phyloP scores from a whole-genome alignment of 306 rosid species.

The Casuarina glauca region DNA sequence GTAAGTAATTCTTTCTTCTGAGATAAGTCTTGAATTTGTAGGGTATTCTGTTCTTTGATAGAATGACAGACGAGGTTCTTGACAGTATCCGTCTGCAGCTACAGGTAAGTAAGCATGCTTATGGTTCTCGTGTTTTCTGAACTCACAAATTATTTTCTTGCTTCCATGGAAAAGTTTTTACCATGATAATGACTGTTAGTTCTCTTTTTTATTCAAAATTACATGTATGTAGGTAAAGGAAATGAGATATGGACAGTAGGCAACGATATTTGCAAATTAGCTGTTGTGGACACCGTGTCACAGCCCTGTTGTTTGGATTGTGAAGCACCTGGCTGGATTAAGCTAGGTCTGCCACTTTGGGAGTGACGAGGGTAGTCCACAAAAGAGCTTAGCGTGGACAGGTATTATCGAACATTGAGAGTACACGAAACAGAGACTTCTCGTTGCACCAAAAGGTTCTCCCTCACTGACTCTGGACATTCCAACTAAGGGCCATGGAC shows the following conservation, averaged over 20 bases:
- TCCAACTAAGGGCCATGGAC: too few species aligned
- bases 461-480: too few species aligned
- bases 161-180: constrained; percentile 14
- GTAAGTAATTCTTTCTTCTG: constrained; percentile 8
- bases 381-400: too few species aligned
- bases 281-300: background rate
- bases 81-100: constrained; percentile 56
- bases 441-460: too few species aligned
- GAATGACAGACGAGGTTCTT: constrained; percentile 85
- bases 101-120: constrained; percentile 47
- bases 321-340: too few species aligned
- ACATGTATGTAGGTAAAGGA: background rate
- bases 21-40: constrained; percentile 32
- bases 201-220: background rate
- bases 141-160: background rate
- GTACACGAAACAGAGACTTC: too few species aligned
- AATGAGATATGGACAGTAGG: background rate
- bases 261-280: background rate
- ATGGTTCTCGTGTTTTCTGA: constrained; percentile 16
- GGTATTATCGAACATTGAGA: too few species aligned
- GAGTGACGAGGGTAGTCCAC: too few species aligned
- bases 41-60: constrained; percentile 89
- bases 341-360: too few species aligned
- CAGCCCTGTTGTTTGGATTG: too few species aligned
- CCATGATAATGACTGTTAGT: background rate